Evolutionary conservation across 2,329 filamentous ascomycete species (phyloP), one percentile per base, ranked within the genome.

Genomic region (Alternaria consortialis): DNA sequence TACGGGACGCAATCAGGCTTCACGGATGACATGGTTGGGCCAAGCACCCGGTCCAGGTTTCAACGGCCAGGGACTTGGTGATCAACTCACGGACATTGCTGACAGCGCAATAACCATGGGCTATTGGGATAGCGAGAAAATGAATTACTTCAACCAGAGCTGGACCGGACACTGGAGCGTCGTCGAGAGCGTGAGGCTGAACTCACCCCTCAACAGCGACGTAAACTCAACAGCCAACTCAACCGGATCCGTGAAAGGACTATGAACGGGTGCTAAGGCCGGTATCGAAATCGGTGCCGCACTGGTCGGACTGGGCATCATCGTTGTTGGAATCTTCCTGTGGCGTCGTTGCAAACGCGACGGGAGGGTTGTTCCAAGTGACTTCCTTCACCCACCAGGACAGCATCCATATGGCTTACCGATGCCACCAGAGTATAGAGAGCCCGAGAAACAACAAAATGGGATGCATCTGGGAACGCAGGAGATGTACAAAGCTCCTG

Each of bases 1-100:
- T 43, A 56, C 84, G 0, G 81, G 78, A 4, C 78, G 76, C 5
- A 58, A 64, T 29, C 61, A 58, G 58, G 37, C 25, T 17, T n/a
- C 27, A 3, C 15, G 47, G 27, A 57, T 43, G 6, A 46, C 39
- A 12, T 63, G 61, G 61, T 32, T 62, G 15, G 59, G 31, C 4
- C 54, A 62, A 37, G 59, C 54, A 5, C 54, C 59, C 9, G 59
- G 59, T 7, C 59, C 59, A 7, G 54, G 54, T 15, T 12, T 23
- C 8, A 32, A 36, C 2, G 23, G 48, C 1, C 29, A 50, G 4
- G 57, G 61, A 3, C 61, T 63, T 23, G 61, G 56, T 1, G 43
- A 60, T 12, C 46, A 50, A 12, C 40, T 53, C 20, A 32, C 36
- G 12, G 52, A 60, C 27, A 63, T 58, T 6, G 46, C 27, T 2